These are phyloP conservation scores for Furcasterigmium furcatum DNA, from an alignment of 2,329 filamentous ascomycete species.

Conservation along the genomic window DNA sequence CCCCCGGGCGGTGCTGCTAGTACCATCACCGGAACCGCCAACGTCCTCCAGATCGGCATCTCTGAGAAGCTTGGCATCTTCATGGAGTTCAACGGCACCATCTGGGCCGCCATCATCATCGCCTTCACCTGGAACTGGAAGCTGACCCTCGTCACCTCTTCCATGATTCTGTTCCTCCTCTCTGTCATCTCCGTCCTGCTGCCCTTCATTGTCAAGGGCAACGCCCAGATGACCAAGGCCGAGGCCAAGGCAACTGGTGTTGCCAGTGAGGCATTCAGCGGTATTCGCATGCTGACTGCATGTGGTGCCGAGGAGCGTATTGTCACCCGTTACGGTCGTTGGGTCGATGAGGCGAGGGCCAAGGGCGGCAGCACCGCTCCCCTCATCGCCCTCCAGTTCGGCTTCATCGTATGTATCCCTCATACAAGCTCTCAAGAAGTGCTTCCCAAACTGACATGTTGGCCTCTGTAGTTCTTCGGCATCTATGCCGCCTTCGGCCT, in stretches of 20 bases:
- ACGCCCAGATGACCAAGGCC: constrained; percentile 40
- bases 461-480: constrained; percentile 44
- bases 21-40: constrained; percentile 62
- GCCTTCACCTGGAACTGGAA: constrained; percentile 57
- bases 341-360: constrained; percentile 50
- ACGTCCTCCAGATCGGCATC: constrained; percentile 62
- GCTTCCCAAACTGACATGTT: background rate
- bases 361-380: constrained; percentile 48
- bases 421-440: no score
- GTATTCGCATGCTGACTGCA: constrained; percentile 59
- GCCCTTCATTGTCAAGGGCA: constrained; percentile 53
- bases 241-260: constrained; percentile 57
- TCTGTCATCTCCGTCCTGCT: constrained; percentile 45
- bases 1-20: constrained; percentile 57
- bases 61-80: constrained; percentile 60
- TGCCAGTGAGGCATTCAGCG: constrained; percentile 58
- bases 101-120: constrained; percentile 49
- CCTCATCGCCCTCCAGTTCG: constrained; percentile 49
- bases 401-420: constrained; percentile 39
- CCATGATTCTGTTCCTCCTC: constrained; percentile 53
- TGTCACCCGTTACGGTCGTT: constrained; percentile 47
- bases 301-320: constrained; percentile 59
- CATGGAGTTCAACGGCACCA: constrained; percentile 51
- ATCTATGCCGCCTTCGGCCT: constrained; percentile 51
- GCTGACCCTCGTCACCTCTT: constrained; percentile 56